Evolutionary conservation across 2,329 filamentous ascomycete genomes (phyloP).

Genomic region (Rosellinia necatrix): DNA sequence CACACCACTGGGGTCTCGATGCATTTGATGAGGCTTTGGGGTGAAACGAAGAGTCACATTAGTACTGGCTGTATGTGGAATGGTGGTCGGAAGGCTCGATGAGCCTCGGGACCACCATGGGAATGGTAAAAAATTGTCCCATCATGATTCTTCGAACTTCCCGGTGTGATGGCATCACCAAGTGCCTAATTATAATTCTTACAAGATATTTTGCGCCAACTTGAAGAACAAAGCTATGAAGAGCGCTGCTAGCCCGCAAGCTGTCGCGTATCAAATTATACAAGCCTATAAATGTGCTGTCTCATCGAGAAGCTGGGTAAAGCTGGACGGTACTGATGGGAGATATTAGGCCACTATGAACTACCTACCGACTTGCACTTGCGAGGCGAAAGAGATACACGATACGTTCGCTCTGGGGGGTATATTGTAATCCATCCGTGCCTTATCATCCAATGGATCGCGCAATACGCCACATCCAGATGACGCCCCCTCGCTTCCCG

Average conservation of each 20-base stretch:
- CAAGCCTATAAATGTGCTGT: neutral
- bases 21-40: conserved; percentile 23
- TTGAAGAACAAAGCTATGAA: neutral
- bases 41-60: conserved; percentile 10
- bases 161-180: conserved; percentile 4
- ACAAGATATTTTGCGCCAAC: neutral
- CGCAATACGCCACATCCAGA: too few species aligned
- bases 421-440: too few species aligned
- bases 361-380: too few species aligned
- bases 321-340: too few species aligned
- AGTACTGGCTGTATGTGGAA: conserved; percentile 15
- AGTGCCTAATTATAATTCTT: neutral
- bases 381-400: too few species aligned
- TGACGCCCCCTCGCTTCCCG: too few species aligned
- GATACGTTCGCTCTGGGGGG: too few species aligned
- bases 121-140: conserved; percentile 1
- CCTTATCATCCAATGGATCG: too few species aligned
- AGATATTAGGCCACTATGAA: too few species aligned
- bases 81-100: neutral
- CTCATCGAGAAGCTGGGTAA: neutral
- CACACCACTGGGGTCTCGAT: conserved; percentile 26
- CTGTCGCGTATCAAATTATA: neutral
- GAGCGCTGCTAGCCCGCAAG: neutral
- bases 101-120: conserved; percentile 5
- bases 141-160: neutral